A percentile compares a stretch with the other conserved stretches of the same genome.
Conservation (phyloP, 371 early-diverging fungal genomes). For the Haplosporangium sp. region DNA sequence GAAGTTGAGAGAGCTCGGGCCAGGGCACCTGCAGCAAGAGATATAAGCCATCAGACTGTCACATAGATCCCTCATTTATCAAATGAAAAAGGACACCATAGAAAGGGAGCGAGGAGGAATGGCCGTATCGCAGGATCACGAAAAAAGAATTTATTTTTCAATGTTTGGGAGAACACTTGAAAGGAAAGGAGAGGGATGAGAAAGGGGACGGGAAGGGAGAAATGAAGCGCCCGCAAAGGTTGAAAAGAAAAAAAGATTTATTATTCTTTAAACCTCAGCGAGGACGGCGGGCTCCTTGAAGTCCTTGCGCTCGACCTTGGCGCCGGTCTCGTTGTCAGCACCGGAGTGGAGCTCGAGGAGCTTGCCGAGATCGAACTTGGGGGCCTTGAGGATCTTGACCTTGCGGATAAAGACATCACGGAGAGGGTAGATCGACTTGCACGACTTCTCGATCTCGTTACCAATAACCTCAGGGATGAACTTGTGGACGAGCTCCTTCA, state of each 20-base stretch:
- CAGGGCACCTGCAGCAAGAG: neutral
- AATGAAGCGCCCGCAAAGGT: neutral
- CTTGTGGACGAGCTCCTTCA: constrained; percentile 98
- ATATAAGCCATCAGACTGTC: too few relatives aligned
- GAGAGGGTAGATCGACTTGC: constrained; percentile 98
- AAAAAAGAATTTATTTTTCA: constrained; percentile 15
- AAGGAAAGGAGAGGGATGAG: neutral
- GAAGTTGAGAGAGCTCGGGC: constrained; percentile 2
- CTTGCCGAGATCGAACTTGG: constrained; percentile 95
- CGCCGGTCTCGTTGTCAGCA: constrained; percentile 81
- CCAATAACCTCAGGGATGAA: constrained; percentile 92
- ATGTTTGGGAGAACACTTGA: too few relatives aligned
- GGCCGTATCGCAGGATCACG: constrained; percentile 24
- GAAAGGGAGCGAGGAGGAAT: constrained; percentile 3
- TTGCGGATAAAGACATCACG: constrained; percentile 98
- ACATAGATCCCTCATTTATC: too few relatives aligned
- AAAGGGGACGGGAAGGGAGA: neutral
- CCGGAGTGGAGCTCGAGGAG: constrained; percentile 96
- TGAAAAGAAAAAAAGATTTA: constrained; percentile 58
- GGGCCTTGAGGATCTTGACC: constrained; percentile 99
- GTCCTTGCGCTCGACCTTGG: constrained; percentile 77
- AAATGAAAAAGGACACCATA: neutral
- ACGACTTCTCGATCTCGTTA: constrained; percentile 97
- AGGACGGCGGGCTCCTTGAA: neutral
- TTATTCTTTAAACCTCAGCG: constrained; percentile 58